phyloP scores from a whole-genome alignment of 2,329 filamentous ascomycete genomes.

The Calonectria naviculata region DNA sequence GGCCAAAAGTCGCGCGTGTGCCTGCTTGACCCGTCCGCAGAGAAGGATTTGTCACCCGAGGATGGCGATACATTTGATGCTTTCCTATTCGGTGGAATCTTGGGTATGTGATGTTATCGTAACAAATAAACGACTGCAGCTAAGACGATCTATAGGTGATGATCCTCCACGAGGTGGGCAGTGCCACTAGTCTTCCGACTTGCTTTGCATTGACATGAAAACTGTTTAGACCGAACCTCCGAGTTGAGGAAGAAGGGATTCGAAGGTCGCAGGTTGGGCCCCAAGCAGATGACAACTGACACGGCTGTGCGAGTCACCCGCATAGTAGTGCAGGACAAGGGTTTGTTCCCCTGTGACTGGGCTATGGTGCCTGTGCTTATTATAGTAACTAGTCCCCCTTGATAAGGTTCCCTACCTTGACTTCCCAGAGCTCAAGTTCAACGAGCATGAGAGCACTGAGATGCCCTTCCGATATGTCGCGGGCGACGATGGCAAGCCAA shows the following conservation, averaged over 20 bases:
- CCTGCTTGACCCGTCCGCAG: conserved; percentile 87
- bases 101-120: conserved; percentile 69
- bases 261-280: conserved; percentile 84
- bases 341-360: conserved; percentile 60
- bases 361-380: conserved; percentile 13
- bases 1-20: conserved; percentile 81
- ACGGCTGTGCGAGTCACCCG: conserved; percentile 95
- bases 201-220: conserved; percentile 26
- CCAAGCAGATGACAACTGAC: conserved; percentile 98
- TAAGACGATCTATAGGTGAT: conserved; percentile 71
- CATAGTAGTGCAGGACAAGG: conserved; percentile 85
- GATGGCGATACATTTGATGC: conserved; percentile 88
- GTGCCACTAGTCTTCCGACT: neutral
- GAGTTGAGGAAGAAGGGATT: conserved; percentile 96
- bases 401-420: conserved; percentile 86
- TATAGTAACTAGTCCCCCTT: conserved; percentile 70
- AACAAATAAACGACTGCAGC: conserved; percentile 1
- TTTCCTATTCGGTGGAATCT: conserved; percentile 95
- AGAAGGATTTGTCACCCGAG: conserved; percentile 82
- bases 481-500: conserved; percentile 77
- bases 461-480: conserved; percentile 99
- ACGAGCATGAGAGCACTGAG: conserved; percentile 91
- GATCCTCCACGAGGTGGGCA: conserved; percentile 88
- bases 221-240: conserved; percentile 82
- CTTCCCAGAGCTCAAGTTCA: conserved; percentile 89